phyloP scores from a whole-genome alignment of 2,329 filamentous ascomycete species.

The Fusarium lateritium region DNA sequence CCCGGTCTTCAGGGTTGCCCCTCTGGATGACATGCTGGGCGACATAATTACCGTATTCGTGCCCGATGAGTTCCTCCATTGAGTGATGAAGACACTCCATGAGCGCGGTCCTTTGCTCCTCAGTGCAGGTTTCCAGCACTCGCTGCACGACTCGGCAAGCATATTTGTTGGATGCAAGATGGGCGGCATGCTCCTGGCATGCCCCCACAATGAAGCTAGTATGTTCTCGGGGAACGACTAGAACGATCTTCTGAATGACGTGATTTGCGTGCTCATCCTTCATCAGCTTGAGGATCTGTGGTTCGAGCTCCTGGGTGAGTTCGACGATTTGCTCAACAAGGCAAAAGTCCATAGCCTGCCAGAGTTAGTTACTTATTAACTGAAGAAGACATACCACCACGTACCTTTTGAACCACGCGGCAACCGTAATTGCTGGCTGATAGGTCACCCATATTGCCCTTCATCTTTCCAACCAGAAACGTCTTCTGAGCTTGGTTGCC shows the following conservation, averaged over 20 bases:
- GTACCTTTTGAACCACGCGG: slow-evolving; percentile 93
- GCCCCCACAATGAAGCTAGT: slow-evolving; percentile 89
- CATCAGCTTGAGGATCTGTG: slow-evolving; percentile 82
- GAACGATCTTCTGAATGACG: slow-evolving; percentile 94
- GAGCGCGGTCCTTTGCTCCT: slow-evolving; percentile 78
- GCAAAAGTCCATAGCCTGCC: slow-evolving; percentile 88
- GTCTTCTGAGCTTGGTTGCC: slow-evolving; percentile 95
- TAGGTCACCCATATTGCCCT: slow-evolving; percentile 82
- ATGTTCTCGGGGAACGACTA: slow-evolving; percentile 81
- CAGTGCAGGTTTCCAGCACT: slow-evolving; percentile 86
- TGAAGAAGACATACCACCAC: slow-evolving; percentile 25
- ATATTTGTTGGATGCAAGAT: slow-evolving; percentile 83
- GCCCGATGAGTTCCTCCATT: slow-evolving; percentile 80
- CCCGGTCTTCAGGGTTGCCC: slow-evolving; percentile 80
- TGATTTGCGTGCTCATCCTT: slow-evolving; percentile 95
- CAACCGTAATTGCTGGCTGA: slow-evolving; percentile 94
- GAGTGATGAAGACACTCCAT: slow-evolving; percentile 84
- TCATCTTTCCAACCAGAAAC: slow-evolving; percentile 87
- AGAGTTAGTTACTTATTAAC: slow-evolving; percentile 44
- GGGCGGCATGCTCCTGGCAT: slow-evolving; percentile 81
- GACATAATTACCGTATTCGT: slow-evolving; percentile 97
- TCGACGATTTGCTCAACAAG: slow-evolving; percentile 91
- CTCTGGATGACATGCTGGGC: slow-evolving; percentile 91
- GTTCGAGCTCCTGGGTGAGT: slow-evolving; percentile 86
- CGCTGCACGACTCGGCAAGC: slow-evolving; percentile 95